Percentiles rank a stretch among this genome's conserved stretches.
Conservation (phyloP, 306 rosid genomes). For the Clitoria ternatea region DNA sequence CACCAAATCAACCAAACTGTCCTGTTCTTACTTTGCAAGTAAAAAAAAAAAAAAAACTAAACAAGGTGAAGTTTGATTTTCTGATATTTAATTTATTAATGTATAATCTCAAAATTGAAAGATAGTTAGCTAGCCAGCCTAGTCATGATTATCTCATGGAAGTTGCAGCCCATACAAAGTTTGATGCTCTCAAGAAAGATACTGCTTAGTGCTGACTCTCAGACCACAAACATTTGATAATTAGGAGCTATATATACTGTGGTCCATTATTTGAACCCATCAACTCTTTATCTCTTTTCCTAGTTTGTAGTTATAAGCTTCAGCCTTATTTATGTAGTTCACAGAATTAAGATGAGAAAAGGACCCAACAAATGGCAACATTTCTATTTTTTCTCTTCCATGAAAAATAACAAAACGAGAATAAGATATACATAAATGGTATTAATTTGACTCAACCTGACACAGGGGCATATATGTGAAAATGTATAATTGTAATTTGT, state of each 20-base stretch:
- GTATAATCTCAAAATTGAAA: not conserved
- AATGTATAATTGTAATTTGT: not conserved
- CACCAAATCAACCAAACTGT: constrained; percentile 43
- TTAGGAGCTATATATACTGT: constrained; percentile 19
- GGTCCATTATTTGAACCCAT: constrained; percentile 43
- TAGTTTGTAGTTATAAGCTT: constrained; percentile 20
- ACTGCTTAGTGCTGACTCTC: constrained; percentile 43
- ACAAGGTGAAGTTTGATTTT: not conserved
- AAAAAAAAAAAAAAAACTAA: not conserved
- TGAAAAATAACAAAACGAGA: constrained; percentile 18
- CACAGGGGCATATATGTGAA: constrained; percentile 12
- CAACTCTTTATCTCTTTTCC: constrained; percentile 13
- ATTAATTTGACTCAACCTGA: not conserved
- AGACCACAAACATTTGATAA: constrained; percentile 43
- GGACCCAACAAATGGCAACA: constrained; percentile 21
- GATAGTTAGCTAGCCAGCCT: not conserved
- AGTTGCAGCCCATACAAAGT: constrained; percentile 33
- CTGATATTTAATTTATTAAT: not conserved
- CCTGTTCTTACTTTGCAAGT: constrained; percentile 27
- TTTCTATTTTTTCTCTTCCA: constrained; percentile 11
- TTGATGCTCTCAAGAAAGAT: constrained; percentile 74
- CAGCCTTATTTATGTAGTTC: constrained; percentile 34
- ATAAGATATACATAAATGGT: not conserved
- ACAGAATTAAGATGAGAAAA: constrained; percentile 26
- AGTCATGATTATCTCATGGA: constrained; percentile 33